These are phyloP conservation scores for Leccinum subatratum DNA, from an alignment of 1,284 basidiomycete species.

Conservation along the genomic window DNA sequence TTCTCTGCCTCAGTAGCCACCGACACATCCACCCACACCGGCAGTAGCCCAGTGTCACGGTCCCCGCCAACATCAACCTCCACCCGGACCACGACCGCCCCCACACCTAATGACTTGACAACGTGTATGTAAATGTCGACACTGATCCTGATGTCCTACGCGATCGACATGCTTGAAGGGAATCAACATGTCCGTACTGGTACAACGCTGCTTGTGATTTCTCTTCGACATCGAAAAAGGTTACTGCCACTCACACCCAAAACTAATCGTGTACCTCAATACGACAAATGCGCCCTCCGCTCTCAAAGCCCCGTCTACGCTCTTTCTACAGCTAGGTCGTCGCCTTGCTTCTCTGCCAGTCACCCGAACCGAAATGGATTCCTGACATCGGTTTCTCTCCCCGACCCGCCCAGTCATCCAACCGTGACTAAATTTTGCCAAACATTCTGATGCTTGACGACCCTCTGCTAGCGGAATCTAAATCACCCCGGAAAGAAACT, in stretches of 20 bases:
- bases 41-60: constrained; percentile 6
- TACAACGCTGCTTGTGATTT: background rate
- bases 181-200: background rate
- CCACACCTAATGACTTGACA: constrained; percentile 17
- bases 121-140: constrained; percentile 26
- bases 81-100: constrained; percentile 8
- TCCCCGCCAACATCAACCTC: constrained; percentile 12
- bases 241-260: background rate
- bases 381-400: background rate
- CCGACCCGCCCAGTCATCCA: background rate
- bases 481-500: background rate
- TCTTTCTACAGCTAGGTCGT: constrained; percentile 11
- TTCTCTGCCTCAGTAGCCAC: constrained; percentile 9
- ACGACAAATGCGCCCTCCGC: constrained; percentile 15
- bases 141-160: constrained; percentile 29
- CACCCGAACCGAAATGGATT: too few relatives aligned
- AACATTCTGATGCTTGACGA: constrained; percentile 17
- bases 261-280: constrained; percentile 1
- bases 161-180: constrained; percentile 6
- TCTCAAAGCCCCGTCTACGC: constrained; percentile 5
- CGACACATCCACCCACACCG: constrained; percentile 6
- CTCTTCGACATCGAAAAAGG: constrained; percentile 8
- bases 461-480: constrained; percentile 1
- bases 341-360: too few relatives aligned
- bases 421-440: constrained; percentile 9